Conservation (phyloP, 129 eudicot species). For the Lonicera japonica region DNA sequence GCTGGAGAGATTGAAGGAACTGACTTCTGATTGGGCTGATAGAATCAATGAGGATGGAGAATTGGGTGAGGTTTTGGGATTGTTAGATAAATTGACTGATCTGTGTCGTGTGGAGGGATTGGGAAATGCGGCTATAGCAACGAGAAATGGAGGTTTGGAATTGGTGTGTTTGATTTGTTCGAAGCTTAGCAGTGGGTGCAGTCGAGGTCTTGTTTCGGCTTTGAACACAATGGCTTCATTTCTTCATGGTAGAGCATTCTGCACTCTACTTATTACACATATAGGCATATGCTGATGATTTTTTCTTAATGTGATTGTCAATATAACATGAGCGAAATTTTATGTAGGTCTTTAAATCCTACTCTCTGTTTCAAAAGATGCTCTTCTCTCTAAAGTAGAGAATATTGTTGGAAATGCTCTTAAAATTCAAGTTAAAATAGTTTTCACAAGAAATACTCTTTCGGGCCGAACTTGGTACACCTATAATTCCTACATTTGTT, state of each 20-base stretch:
- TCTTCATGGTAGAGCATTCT: constrained; percentile 51
- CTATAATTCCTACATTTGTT: no score
- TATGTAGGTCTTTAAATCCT: no score
- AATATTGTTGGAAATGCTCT: not conserved
- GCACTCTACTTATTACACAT: not conserved
- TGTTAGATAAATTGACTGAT: constrained; percentile 36
- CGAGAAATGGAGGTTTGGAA: constrained; percentile 71
- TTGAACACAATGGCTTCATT: constrained; percentile 52
- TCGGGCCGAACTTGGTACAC: no score
- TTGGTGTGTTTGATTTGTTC: constrained; percentile 41
- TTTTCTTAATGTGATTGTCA: no score
- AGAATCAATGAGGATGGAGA: constrained; percentile 6
- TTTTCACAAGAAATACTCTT: not conserved
- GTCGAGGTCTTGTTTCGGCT: constrained; percentile 32
- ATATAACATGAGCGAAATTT: no score
- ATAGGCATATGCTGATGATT: not conserved
- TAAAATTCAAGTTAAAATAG: no score
- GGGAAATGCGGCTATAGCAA: constrained; percentile 62
- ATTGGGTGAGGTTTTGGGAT: constrained; percentile 23
- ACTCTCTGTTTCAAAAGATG: no score
- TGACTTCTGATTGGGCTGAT: constrained; percentile 19
- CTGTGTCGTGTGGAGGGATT: constrained; percentile 44
- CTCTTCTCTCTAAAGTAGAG: no score
- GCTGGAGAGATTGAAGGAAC: constrained; percentile 36
- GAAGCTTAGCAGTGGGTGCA: constrained; percentile 17